Percentiles rank a stretch among this genome's conserved stretches.
Conservation (phyloP, 345 rosid species). For the Populus simonii region DNA sequence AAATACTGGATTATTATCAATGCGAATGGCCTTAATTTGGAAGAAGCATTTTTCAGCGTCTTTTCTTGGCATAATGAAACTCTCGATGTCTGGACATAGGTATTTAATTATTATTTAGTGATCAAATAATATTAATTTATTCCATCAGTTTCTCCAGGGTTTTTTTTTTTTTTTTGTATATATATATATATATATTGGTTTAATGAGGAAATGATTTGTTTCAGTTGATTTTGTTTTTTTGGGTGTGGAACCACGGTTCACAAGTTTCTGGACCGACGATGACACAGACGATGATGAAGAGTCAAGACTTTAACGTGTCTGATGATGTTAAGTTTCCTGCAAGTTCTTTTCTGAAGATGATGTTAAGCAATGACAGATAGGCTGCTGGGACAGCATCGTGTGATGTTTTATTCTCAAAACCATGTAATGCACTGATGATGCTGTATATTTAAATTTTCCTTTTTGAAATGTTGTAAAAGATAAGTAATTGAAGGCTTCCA, state of each 20-base stretch:
- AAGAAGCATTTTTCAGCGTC: slow-evolving; percentile 65
- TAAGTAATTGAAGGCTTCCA: too few relatives aligned
- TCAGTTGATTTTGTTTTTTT: neutral
- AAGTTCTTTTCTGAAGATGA: neutral
- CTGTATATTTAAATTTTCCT: too few relatives aligned
- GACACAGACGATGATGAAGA: slow-evolving; percentile 30
- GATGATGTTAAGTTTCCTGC: slow-evolving; percentile 22
- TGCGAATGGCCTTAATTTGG: slow-evolving; percentile 94
- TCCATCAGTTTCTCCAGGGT: slow-evolving; percentile 45
- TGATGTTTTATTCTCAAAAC: neutral
- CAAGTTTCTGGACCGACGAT: slow-evolving; percentile 50
- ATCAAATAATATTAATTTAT: neutral
- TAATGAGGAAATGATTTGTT: neutral
- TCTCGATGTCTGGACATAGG: slow-evolving; percentile 92
- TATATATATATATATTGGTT: neutral
- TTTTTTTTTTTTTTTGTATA: too few relatives aligned
- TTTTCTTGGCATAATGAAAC: slow-evolving; percentile 95
- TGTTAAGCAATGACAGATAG: neutral
- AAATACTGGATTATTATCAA: slow-evolving; percentile 67
- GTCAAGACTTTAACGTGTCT: slow-evolving; percentile 37
- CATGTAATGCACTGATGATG: too few relatives aligned
- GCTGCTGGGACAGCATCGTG: neutral
- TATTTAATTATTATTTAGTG: neutral
- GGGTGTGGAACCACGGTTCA: slow-evolving; percentile 34
- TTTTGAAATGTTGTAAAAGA: too few relatives aligned